These are phyloP conservation scores for Populus simonii DNA, from an alignment of 345 rosid species.

Conservation along the genomic window DNA sequence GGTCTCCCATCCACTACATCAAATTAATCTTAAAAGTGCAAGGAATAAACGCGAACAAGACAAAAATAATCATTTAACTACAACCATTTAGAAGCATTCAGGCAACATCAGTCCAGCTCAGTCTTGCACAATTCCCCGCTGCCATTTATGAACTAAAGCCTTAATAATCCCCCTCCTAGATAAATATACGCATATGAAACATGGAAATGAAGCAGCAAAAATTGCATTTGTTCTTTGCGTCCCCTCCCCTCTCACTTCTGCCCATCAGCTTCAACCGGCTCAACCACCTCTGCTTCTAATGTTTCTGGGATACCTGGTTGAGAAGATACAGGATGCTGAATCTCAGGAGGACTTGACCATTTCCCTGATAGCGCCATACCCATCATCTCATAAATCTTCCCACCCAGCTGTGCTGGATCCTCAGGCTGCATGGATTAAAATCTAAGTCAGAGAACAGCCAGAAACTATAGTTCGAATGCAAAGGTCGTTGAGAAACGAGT, in stretches of 20 bases:
- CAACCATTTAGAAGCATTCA: neutral
- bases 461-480: neutral
- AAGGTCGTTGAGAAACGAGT: neutral
- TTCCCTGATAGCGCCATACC: constrained; percentile 70
- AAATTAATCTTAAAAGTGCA: too few species aligned
- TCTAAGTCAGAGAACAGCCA: neutral
- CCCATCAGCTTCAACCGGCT: constrained; percentile 58
- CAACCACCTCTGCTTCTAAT: constrained; percentile 81
- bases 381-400: constrained; percentile 99
- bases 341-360: constrained; percentile 52
- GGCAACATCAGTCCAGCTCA: neutral
- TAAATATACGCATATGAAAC: neutral
- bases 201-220: neutral
- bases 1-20: too few species aligned
- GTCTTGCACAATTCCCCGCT: neutral
- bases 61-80: neutral
- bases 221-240: neutral
- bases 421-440: constrained; percentile 61
- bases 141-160: neutral
- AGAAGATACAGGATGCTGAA: constrained; percentile 23
- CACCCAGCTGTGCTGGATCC: constrained; percentile 86
- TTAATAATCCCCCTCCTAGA: neutral
- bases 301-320: constrained; percentile 34
- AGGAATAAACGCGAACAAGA: too few species aligned
- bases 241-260: constrained; percentile 46